These are phyloP conservation scores for Fusarium zealandicum DNA, from an alignment of 2,329 filamentous ascomycete species.

Conservation along the genomic window DNA sequence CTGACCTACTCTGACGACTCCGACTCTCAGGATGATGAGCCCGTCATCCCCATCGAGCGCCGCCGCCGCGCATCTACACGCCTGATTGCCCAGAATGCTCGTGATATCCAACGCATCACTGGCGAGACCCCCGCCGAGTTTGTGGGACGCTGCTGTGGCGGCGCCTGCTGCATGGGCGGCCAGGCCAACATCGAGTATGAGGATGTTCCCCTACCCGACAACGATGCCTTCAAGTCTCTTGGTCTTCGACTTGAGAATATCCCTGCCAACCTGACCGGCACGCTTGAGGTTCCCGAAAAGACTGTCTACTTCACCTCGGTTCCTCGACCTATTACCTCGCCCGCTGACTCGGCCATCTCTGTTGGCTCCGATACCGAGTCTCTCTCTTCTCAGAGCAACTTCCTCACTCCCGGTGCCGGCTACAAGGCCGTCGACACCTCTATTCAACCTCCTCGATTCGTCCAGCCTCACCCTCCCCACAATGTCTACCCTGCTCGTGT, in stretches of 20 bases:
- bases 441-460: constrained; percentile 83
- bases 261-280: constrained; percentile 73
- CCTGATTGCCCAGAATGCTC: constrained; percentile 69
- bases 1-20: constrained; percentile 70
- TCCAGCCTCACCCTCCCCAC: constrained; percentile 94
- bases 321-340: constrained; percentile 46
- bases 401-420: constrained; percentile 44
- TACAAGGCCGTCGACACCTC: constrained; percentile 60
- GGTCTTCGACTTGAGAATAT: constrained; percentile 78
- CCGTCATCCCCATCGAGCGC: constrained; percentile 52
- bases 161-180: constrained; percentile 66
- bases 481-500: constrained; percentile 90
- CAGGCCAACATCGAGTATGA: constrained; percentile 60
- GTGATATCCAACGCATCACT: constrained; percentile 69
- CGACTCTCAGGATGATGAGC: constrained; percentile 63
- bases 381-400: constrained; percentile 21
- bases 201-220: constrained; percentile 70
- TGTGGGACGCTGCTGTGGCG: constrained; percentile 69
- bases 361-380: constrained; percentile 47
- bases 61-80: constrained; percentile 73
- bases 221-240: constrained; percentile 82
- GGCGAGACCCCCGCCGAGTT: constrained; percentile 69
- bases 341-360: constrained; percentile 59
- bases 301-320: constrained; percentile 74
- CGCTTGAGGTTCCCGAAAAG: constrained; percentile 76